Base-by-base conservation (phyloP, 805 yeast genomes). In the Suhomyces kilbournensis region DNA sequence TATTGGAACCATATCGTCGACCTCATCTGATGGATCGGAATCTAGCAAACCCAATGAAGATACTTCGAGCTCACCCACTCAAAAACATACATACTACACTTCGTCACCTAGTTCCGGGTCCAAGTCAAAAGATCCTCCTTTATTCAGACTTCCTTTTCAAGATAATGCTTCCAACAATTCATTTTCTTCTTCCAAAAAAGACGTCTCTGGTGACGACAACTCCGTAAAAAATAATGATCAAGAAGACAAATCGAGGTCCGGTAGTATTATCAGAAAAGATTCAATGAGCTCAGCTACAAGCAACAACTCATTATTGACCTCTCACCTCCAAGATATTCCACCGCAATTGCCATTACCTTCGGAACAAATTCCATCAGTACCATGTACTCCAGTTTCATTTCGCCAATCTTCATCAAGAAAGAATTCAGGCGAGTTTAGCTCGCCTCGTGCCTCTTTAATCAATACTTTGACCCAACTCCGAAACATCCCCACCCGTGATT, bases 121-220 rank as follows among this genome's bases (percentile, higher is more conserved):
- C 4, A 59, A 63, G 28, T 65, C 69, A n/a, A 62, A 70, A 26
- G 80, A 74, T 5, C 70, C 76, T 1, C 88, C 87, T 2, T 78
- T 71, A 46, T 87, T 87, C 63, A 75, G 94, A 61, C 72, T 83
- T 14, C 93, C 93, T 0, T 87, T 86, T 62, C 90, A 85, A 62
- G 88, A 85, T 1, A 47, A 34, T 14, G 19, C 45, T 5, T 39
- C 44, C 7, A 35, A 34, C 22, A 35, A 22, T n/a, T 38, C 44
- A 7, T n/a, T 35, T 14, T 12, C 40, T 2, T 45, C 53, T 2
- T 26, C 46, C 14, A 46, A 45, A 26, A 48, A 48, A 17, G 38
- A 46, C 9, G 35, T 19, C 17, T 44, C 14, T 23, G 39, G 15
- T 32, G 44, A 46, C 12, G 32, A 43, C 14, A 46, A 40, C 20